Percentiles rank a stretch among this genome's conserved stretches.
Conservation (phyloP, 2,329 filamentous ascomycete genomes). For the Ophiostoma himal-ulmi region DNA sequence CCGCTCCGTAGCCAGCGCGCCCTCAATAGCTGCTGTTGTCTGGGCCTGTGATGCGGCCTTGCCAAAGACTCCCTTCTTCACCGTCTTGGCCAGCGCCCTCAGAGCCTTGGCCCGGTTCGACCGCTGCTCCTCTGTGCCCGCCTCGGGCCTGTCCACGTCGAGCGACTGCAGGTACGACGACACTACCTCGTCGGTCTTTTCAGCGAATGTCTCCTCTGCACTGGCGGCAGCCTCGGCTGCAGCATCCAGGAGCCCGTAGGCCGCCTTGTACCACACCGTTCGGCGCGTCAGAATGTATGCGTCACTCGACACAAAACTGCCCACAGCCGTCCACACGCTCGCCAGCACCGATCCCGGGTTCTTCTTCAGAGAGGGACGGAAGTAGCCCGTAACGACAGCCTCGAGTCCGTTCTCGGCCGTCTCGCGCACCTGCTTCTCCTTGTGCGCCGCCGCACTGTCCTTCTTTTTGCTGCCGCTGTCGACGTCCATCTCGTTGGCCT, state of each 20-base stretch:
- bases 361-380: constrained; percentile 36
- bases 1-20: constrained; percentile 30
- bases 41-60: constrained; percentile 21
- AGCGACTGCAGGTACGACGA: constrained; percentile 43
- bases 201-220: constrained; percentile 28
- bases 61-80: constrained; percentile 41
- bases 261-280: constrained; percentile 48
- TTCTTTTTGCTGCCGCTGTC: constrained; percentile 17
- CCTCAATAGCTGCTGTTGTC: constrained; percentile 49
- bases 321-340: constrained; percentile 38
- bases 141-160: constrained; percentile 42
- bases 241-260: constrained; percentile 43
- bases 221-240: constrained; percentile 30
- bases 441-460: constrained; percentile 27
- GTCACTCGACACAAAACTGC: constrained; percentile 37
- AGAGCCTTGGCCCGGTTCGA: constrained; percentile 43
- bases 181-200: constrained; percentile 28
- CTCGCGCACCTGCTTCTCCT: constrained; percentile 38
- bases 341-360: constrained; percentile 37
- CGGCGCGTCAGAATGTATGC: constrained; percentile 42
- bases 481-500: constrained; percentile 24
- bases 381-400: constrained; percentile 47
- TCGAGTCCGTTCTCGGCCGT: constrained; percentile 48
- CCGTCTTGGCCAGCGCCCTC: constrained; percentile 38
- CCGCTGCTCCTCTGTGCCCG: constrained; percentile 49